Percentiles rank a stretch among this genome's conserved stretches.
These are phyloP conservation scores for Clavulina sp. DNA, from an alignment of 768 basidiomycete species.

Conservation along the genomic window DNA sequence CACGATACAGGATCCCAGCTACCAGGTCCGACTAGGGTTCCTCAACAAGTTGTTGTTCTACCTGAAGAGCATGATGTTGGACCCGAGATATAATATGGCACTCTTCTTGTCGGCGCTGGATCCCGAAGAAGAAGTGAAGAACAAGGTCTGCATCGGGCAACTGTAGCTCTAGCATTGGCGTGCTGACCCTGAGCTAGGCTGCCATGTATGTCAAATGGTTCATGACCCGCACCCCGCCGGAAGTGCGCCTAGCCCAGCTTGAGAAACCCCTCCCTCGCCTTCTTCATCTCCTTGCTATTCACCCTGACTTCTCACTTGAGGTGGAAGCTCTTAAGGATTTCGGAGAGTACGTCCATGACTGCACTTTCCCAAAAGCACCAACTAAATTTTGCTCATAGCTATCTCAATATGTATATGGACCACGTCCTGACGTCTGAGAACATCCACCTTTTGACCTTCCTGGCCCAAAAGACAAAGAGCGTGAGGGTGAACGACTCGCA, in stretches of 20 bases:
- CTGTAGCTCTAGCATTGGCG: too few species aligned
- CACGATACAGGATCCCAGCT: conserved; percentile 73
- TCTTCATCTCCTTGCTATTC: conserved; percentile 77
- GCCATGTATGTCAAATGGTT: neutral
- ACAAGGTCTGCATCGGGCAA: conserved; percentile 34
- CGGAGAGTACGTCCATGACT: conserved; percentile 41
- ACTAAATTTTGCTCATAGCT: conserved; percentile 29
- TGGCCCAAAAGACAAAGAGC: conserved; percentile 71
- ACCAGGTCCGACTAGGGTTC: conserved; percentile 65
- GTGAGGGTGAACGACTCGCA: conserved; percentile 63
- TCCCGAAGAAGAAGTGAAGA: conserved; percentile 66
- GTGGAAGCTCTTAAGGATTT: conserved; percentile 59
- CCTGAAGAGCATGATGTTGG: conserved; percentile 45
- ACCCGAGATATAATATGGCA: conserved; percentile 60
- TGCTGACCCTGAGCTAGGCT: too few species aligned
- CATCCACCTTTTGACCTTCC: conserved; percentile 62
- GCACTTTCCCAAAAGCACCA: neutral
- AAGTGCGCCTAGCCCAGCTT: conserved; percentile 41
- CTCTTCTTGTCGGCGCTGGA: conserved; percentile 84
- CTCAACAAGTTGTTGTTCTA: conserved; percentile 53
- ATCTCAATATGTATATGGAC: conserved; percentile 76
- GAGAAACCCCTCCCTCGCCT: conserved; percentile 76
- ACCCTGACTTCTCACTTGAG: conserved; percentile 69
- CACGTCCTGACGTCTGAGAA: conserved; percentile 64
- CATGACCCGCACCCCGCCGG: conserved; percentile 18